These are phyloP conservation scores for Malassezia brasiliensis DNA, from an alignment of 1,284 basidiomycete species.

Conservation along the genomic window DNA sequence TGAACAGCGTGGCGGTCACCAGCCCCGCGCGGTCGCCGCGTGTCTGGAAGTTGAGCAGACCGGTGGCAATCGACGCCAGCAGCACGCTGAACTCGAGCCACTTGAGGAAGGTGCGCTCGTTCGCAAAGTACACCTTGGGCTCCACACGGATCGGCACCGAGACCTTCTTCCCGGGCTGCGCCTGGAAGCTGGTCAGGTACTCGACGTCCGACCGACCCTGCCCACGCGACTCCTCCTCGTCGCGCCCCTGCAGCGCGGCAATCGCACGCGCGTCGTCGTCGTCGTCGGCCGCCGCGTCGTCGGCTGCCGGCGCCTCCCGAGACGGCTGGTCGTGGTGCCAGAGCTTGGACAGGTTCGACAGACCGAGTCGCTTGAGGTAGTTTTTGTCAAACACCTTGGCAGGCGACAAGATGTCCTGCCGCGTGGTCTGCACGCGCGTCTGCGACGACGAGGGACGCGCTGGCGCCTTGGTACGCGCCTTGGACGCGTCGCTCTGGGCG, in stretches of 20 bases:
- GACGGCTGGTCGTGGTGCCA: slow-evolving; percentile 30
- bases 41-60: slow-evolving; percentile 66
- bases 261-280: slow-evolving; percentile 46
- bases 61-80: slow-evolving; percentile 45
- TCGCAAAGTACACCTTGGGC: slow-evolving; percentile 95
- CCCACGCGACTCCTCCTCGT: slow-evolving; percentile 50
- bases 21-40: slow-evolving; percentile 67
- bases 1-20: slow-evolving; percentile 76
- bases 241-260: slow-evolving; percentile 37
- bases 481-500: slow-evolving; percentile 21
- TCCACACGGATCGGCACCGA: slow-evolving; percentile 86
- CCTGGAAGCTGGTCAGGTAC: slow-evolving; percentile 65
- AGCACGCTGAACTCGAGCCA: slow-evolving; percentile 83
- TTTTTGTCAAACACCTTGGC: slow-evolving; percentile 38
- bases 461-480: slow-evolving; percentile 11
- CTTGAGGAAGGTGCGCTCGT: slow-evolving; percentile 63
- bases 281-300: slow-evolving; percentile 42
- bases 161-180: slow-evolving; percentile 78
- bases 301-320: slow-evolving; percentile 18
- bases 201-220: slow-evolving; percentile 55
- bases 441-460: slow-evolving; percentile 16
- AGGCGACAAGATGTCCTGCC: slow-evolving; percentile 42
- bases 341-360: slow-evolving; percentile 38
- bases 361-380: slow-evolving; percentile 45
- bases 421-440: slow-evolving; percentile 17